A percentile compares a stretch with the other conserved stretches of the same genome.
phyloP scores from a whole-genome alignment of 2,329 filamentous ascomycete species.

The Colletotrichum cereale region DNA sequence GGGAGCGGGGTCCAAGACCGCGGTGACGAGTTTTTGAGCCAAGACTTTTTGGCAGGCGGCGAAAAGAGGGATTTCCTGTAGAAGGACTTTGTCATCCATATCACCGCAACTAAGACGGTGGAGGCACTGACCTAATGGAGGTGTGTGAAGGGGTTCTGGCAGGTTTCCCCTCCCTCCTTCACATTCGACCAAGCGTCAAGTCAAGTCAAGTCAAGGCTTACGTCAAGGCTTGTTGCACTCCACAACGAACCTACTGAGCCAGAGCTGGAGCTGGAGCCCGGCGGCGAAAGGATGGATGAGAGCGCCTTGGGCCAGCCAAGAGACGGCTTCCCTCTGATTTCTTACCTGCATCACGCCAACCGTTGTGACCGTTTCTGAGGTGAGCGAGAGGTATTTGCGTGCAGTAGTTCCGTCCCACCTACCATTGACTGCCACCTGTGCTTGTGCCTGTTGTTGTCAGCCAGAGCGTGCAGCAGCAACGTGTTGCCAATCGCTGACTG shows the following conservation, averaged over 20 bases:
- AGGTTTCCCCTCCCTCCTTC: neutral
- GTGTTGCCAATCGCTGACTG: slow-evolving; percentile 34
- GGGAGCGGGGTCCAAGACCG: slow-evolving; percentile 11
- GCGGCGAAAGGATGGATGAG: neutral
- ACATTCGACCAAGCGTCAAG: neutral
- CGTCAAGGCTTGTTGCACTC: slow-evolving; percentile 16
- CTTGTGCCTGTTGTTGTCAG: slow-evolving; percentile 2
- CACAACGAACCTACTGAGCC: slow-evolving; percentile 21
- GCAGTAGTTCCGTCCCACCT: slow-evolving; percentile 18
- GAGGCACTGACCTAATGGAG: slow-evolving; percentile 11
- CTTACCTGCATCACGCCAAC: slow-evolving; percentile 16
- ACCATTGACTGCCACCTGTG: slow-evolving; percentile 36
- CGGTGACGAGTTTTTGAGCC: slow-evolving; percentile 9
- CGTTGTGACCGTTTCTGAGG: neutral
- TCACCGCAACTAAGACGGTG: slow-evolving; percentile 9
- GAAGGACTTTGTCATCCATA: slow-evolving; percentile 1
- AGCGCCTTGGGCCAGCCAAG: neutral
- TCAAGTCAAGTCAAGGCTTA: slow-evolving; percentile 12
- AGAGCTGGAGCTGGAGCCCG: neutral
- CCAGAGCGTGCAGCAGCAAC: slow-evolving; percentile 26
- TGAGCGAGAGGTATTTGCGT: neutral
- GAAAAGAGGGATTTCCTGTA: slow-evolving; percentile 27
- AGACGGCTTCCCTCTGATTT: neutral
- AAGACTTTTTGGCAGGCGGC: neutral
- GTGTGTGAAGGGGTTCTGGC: neutral